Percentiles rank a stretch among this genome's conserved stretches.
These are phyloP conservation scores for Amborella trichopoda DNA, from an alignment of 164 flowering plant genomes.

Conservation along the genomic window DNA sequence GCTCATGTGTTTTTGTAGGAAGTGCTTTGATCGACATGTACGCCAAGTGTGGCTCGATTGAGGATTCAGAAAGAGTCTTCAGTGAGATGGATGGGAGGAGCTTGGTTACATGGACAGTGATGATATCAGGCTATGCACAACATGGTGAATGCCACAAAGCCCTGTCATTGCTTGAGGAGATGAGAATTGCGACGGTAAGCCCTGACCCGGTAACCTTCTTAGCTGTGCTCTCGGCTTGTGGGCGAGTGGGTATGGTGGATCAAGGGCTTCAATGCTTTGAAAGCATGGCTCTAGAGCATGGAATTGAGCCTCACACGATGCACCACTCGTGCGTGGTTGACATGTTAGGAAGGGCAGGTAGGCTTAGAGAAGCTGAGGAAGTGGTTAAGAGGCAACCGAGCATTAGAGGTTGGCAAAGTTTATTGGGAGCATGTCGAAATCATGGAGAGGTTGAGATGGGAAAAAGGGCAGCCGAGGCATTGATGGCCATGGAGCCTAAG, in stretches of 20 bases:
- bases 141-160: constrained; percentile 69
- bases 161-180: constrained; percentile 38
- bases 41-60: constrained; percentile 77
- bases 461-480: constrained; percentile 32
- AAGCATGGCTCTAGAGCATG: constrained; percentile 43
- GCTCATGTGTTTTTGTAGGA: constrained; percentile 36
- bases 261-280: constrained; percentile 39
- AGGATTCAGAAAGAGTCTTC: constrained; percentile 49
- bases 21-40: constrained; percentile 91
- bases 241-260: constrained; percentile 68
- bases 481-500: constrained; percentile 57
- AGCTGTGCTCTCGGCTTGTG: constrained; percentile 58
- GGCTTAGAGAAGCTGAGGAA: constrained; percentile 70
- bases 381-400: constrained; percentile 44
- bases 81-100: constrained; percentile 27
- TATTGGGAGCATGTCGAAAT: constrained; percentile 76
- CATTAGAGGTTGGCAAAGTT: constrained; percentile 62
- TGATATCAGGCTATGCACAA: constrained; percentile 67
- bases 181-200: constrained; percentile 31
- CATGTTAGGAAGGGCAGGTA: constrained; percentile 80
- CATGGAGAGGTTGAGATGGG: constrained; percentile 76
- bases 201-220: constrained; percentile 85
- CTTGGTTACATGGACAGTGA: constrained; percentile 71
- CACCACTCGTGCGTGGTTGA: constrained; percentile 84
- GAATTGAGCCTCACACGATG: constrained; percentile 53